These are phyloP conservation scores for Anthracocystis setariae DNA, from an alignment of 1,284 basidiomycete species.

Conservation along the genomic window DNA sequence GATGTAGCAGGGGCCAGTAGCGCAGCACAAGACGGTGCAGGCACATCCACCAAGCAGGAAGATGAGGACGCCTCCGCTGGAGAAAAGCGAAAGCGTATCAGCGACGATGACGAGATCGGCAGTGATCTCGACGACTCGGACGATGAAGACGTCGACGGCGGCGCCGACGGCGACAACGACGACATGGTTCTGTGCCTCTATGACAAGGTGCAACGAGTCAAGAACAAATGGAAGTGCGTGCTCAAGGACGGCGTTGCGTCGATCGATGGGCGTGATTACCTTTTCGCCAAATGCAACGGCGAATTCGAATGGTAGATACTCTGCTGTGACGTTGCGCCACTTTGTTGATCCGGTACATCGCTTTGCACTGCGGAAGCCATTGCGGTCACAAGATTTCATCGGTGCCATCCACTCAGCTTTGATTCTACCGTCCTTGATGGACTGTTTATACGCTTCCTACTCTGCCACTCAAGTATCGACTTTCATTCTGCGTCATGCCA, in stretches of 20 bases:
- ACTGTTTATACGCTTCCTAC: too few relatives aligned
- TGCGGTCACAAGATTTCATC: neutral
- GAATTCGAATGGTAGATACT: conserved; percentile 53
- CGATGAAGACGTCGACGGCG: conserved; percentile 71
- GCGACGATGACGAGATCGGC: conserved; percentile 84
- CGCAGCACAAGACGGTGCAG: conserved; percentile 8
- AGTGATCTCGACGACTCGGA: conserved; percentile 96
- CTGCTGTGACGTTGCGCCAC: neutral
- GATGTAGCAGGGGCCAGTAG: conserved; percentile 29
- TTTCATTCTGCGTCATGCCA: neutral
- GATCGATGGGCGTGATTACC: conserved; percentile 94
- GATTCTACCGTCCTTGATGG: too few relatives aligned
- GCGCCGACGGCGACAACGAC: conserved; percentile 70
- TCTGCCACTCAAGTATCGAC: too few relatives aligned
- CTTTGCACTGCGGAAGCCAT: neutral
- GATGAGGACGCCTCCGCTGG: conserved; percentile 36
- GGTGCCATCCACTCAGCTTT: neutral
- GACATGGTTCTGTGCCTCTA: conserved; percentile 99
- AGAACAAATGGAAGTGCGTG: conserved; percentile 99
- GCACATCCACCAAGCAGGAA: conserved; percentile 14
- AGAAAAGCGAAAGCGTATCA: conserved; percentile 66
- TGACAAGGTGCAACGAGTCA: conserved; percentile 97
- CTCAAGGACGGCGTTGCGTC: conserved; percentile 98
- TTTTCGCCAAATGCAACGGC: conserved; percentile 89
- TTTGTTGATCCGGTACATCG: neutral